Evolutionary conservation across 306 rosid species (phyloP), one percentile per base, ranked within the genome.

Genomic region (Dryas drummondii): DNA sequence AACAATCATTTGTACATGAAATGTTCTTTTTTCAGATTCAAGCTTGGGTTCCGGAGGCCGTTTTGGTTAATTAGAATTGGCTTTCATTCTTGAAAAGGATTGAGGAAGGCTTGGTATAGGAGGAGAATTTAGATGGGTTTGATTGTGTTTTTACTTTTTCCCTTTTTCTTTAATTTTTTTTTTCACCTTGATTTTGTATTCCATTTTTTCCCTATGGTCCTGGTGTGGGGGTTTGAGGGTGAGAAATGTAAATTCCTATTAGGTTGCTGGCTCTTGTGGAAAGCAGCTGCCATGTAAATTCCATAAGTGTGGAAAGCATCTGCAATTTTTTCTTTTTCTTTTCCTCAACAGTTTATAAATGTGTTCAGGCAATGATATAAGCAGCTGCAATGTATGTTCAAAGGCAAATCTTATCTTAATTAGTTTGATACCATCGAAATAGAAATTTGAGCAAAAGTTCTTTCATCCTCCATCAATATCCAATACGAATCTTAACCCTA

Each of bases 201-300:
- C 86, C 87, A 87, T 88, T 91, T 87, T 81, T 83, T 87, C 90
- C 96, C 82, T 78, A 81, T 83, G 85, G 83, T 87, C 80, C 76
- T 83, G 85, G 94, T 90, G 91, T 87, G 82, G 96, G 96, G 93
- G 84, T 84, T 86, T 71, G 87, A 86, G 90, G 87, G 90, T 85
- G 90, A 92, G 91, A 88, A 90, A 82, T 90, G 99, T 94, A 92
- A 81, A 92, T 94, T 85, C 87, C 54, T 86, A 70, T 88, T 82
- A 88, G 96, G 86, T 88, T 87, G 89, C 88, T 78, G 82, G 79
- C 83, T 81, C 83, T 84, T 76, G 79, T 85, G 77, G 86, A 83
- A 82, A 82, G 86, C 81, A 85, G 88, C 87, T 80, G 86, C 92
- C 80, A 75, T 94, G 91, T 91, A 94, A 88, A 89, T 87, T 83